Evolutionary conservation across 345 rosid species (phyloP), one percentile per base, ranked within the genome.

Genomic region (Syzygium aromaticum): DNA sequence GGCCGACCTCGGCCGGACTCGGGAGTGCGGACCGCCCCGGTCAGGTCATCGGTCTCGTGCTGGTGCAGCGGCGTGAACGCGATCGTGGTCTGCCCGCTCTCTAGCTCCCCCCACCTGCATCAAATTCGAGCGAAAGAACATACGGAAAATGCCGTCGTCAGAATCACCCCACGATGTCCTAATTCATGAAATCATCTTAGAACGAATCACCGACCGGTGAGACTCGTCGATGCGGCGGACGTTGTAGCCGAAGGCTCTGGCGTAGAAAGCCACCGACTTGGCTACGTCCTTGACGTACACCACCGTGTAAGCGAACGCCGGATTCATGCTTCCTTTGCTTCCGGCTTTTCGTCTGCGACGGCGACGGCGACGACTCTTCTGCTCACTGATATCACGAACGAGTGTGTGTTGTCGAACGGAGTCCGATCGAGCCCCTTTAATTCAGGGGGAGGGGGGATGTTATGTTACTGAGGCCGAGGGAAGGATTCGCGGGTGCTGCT

Each of bases 1-100:
- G 91, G 84, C 86, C 96, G 91, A 77, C 91, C 89, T 0, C 51
- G 61, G 17, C 86, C 84, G 38, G 92, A 87, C 3, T 63, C 90
- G 0, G 95, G 91, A 40, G 88, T 64, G 82, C 89, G 93, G n/a
- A 95, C 95, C n/a, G n/a, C 86, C 8, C 98, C 97, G 2, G 93
- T 94, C n/a, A 93, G 85, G 16, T 92, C 92, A 51, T 96, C 98
- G 0, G 98, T 97, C 93, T 97, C 98, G 59, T 88, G 94, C 86
- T 97, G 98, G 91, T 95, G 99, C 52, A 59, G 49, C 22, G 95
- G 95, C 43, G 98, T 95, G 90, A 96, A 96, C 1, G 99, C 98
- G 63, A 95, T 91, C 52, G 98, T 97, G 19, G 98, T 96, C 88
- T 93, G 93, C 25, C 98, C 98, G 46, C 97, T 96, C 87, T 96